Conservation (phyloP, 306 rosid genomes). For the Inga laurina region DNA sequence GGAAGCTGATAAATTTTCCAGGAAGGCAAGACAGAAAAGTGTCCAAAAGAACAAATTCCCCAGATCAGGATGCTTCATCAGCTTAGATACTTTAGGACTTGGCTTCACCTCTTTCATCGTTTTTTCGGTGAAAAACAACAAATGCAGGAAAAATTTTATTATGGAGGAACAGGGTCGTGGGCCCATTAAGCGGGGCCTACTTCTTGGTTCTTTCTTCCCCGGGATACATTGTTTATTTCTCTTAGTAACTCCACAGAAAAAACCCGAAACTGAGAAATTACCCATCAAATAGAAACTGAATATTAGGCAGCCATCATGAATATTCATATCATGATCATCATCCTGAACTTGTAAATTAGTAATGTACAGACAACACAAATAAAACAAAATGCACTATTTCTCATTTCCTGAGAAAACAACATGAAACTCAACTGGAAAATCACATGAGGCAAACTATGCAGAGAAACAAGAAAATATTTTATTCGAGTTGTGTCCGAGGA, state of each 20-base stretch:
- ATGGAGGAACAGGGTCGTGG: neutral
- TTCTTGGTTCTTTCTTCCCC: neutral
- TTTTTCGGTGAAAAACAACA: neutral
- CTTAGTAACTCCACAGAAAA: neutral
- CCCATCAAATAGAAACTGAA: neutral
- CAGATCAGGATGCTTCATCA: neutral
- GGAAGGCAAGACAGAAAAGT: neutral
- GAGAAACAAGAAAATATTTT: no score
- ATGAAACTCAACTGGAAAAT: no score
- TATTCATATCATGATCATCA: neutral
- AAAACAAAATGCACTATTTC: neutral
- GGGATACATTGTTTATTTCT: neutral
- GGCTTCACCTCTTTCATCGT: neutral
- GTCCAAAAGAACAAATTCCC: neutral
- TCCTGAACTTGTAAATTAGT: neutral
- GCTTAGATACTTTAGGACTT: neutral
- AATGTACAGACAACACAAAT: neutral
- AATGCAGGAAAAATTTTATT: neutral
- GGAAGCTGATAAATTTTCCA: neutral
- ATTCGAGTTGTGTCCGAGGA: no score
- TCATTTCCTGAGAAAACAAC: neutral
- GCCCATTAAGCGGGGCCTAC: neutral
- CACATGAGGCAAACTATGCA: no score
- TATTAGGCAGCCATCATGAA: neutral
- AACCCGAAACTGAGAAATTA: neutral